Conservation (phyloP, 345 rosid genomes). For the Citrus trifoliata region DNA sequence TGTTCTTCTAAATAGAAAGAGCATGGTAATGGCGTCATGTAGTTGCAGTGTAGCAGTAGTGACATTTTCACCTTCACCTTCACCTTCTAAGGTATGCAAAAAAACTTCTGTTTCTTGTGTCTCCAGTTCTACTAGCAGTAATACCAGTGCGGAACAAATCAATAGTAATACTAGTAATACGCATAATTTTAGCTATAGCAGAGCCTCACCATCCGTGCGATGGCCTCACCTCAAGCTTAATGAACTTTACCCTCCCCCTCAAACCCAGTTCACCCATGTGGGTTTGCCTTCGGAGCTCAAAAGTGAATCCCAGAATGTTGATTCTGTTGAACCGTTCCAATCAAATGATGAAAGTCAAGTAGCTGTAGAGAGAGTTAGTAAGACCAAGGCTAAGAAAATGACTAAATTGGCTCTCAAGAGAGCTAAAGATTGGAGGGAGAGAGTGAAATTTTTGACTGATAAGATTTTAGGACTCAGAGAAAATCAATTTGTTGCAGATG, state of each 20-base stretch:
- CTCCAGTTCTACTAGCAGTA: not conserved
- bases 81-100: constrained; percentile 26
- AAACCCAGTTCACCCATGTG: constrained; percentile 25
- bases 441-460: constrained; percentile 66
- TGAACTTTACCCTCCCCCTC: constrained; percentile 36
- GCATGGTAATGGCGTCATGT: constrained; percentile 21
- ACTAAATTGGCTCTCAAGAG: constrained; percentile 74
- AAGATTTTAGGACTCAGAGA: constrained; percentile 52
- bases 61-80: constrained; percentile 14
- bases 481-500: constrained; percentile 74
- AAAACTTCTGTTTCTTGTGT: constrained; percentile 14
- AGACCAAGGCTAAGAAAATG: constrained; percentile 74
- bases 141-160: constrained; percentile 23
- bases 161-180: not conserved
- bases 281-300: constrained; percentile 7
- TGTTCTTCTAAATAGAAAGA: not conserved
- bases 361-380: constrained; percentile 44
- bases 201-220: constrained; percentile 86
- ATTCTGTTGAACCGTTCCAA: constrained; percentile 19
- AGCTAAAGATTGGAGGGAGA: constrained; percentile 88
- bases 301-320: constrained; percentile 2
- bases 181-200: constrained; percentile 63
- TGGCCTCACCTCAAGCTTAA: constrained; percentile 84
- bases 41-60: constrained; percentile 15
- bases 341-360: constrained; percentile 33